These are phyloP conservation scores for Pugionium cornutum DNA, from an alignment of 345 rosid species.

Conservation along the genomic window DNA sequence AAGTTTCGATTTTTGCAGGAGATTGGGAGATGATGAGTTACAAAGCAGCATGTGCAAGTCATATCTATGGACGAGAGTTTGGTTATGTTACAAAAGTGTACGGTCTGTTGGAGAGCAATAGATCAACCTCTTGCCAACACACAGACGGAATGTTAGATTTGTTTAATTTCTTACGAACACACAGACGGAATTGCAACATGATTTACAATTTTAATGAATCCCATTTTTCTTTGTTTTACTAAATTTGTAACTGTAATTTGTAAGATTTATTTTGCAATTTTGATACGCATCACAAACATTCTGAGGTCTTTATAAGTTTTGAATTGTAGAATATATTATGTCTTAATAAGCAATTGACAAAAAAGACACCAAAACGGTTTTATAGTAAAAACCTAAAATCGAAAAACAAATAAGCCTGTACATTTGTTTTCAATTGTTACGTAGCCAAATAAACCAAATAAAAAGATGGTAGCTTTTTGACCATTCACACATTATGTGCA, in stretches of 20 bases:
- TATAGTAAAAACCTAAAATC: not conserved
- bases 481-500: slow-evolving; percentile 44
- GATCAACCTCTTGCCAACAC: slow-evolving; percentile 44
- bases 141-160: slow-evolving; percentile 46
- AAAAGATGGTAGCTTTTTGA: slow-evolving; percentile 29
- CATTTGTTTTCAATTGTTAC: slow-evolving; percentile 23
- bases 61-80: slow-evolving; percentile 58
- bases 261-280: not conserved
- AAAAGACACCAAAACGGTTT: not conserved
- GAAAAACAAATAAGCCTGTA: slow-evolving; percentile 31
- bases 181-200: slow-evolving; percentile 45
- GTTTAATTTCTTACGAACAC: slow-evolving; percentile 45
- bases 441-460: slow-evolving; percentile 35
- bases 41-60: slow-evolving; percentile 77
- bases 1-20: not conserved
- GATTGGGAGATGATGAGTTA: slow-evolving; percentile 52
- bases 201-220: slow-evolving; percentile 33
- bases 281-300: too few species aligned
- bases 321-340: not conserved
- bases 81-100: slow-evolving; percentile 50
- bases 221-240: slow-evolving; percentile 9
- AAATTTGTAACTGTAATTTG: not conserved
- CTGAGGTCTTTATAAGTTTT: too few species aligned
- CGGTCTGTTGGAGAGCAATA: slow-evolving; percentile 31
- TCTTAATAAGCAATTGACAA: slow-evolving; percentile 10